A percentile compares a stretch with the other conserved stretches of the same genome.
Conservation (phyloP, 495 filamentous ascomycete genomes). For the Aspergillus hancockii region DNA sequence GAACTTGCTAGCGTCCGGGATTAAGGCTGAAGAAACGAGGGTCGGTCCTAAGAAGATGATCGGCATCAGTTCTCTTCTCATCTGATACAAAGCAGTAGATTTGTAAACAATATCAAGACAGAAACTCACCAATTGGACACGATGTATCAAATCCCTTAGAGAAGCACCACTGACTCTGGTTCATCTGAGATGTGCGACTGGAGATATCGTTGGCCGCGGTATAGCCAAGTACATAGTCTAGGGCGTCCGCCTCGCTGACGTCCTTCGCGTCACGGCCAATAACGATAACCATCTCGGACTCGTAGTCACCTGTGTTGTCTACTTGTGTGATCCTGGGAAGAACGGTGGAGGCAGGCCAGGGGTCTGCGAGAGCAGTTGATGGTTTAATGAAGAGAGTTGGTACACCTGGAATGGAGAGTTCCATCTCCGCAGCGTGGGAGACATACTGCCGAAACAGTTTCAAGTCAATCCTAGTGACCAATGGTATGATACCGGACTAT, state of each 20-base stretch:
- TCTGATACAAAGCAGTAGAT: no score
- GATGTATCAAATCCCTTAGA: slow-evolving; percentile 84
- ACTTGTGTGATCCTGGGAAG: slow-evolving; percentile 59
- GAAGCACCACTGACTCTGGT: slow-evolving; percentile 76
- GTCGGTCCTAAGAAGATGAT: slow-evolving; percentile 43
- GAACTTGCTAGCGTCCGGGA: slow-evolving; percentile 66
- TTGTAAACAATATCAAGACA: not conserved
- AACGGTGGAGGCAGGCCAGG: slow-evolving; percentile 65
- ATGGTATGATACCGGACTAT: not conserved
- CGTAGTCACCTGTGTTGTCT: slow-evolving; percentile 69
- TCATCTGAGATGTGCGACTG: slow-evolving; percentile 77
- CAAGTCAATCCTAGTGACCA: not conserved
- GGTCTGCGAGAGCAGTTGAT: slow-evolving; percentile 65
- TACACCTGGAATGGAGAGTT: slow-evolving; percentile 68
- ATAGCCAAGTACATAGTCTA: slow-evolving; percentile 79
- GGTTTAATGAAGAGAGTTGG: slow-evolving; percentile 86
- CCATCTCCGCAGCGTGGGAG: slow-evolving; percentile 74
- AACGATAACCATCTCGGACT: slow-evolving; percentile 76
- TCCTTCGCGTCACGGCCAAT: slow-evolving; percentile 71
- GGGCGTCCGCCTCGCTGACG: slow-evolving; percentile 66
- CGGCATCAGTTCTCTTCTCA: not conserved
- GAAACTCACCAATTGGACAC: slow-evolving; percentile 66
- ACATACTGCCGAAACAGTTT: slow-evolving; percentile 52
- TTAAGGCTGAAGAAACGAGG: slow-evolving; percentile 52
- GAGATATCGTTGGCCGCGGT: slow-evolving; percentile 80